Base-by-base conservation (phyloP, 345 rosid species). In the Salix udensis region DNA sequence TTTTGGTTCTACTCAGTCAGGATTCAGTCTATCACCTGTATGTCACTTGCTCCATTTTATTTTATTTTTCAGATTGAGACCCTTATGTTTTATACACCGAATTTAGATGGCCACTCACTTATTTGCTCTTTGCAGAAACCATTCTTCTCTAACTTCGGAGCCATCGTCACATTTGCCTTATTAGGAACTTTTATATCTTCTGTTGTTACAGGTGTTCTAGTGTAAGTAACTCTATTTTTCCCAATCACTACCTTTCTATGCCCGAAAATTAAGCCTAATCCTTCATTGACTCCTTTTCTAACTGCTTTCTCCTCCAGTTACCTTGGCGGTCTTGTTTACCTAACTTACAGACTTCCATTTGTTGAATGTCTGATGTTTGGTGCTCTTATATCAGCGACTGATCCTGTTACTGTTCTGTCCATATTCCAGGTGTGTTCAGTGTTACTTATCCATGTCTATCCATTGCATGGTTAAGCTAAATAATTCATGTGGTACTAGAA, bases 321-420 rank as follows among this genome's bases (percentile, higher is more conserved):
- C 79, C 91, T 93, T 67, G 99, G 99, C 13, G 99, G 99, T 65
- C 76, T 90, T 73, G 74, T 86, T 83, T 91, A 46, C 83, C 95
- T 93, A 81, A 96, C 93, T 95, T 96, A 91, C 83, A 85, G 70
- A 75, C 96, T 96, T 77, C 99, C 99, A 18, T 88, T 93, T 53
- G 90, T 92, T 73, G 99, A 96, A 84, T 96, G 99, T 76, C 88
- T 96, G 70, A 96, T 93, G 98, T 96, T 96, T 82, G 99, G 99
- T 75, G 93, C 99, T 75, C 95, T 96, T 67, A 96, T 96, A 86
- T 96, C 99, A 15, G 99, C 99, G 72, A 96, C 99, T 0, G 99
- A 96, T 84, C 99, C 99, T 82, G 99, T 96, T 77, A 96, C 99
- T 7, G 99, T 96, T 69, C 82, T 96, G 75, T 96, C 99, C 72